Evolutionary conservation across 768 basidiomycete species (phyloP).

Genomic region (Boletus coccyginus): DNA sequence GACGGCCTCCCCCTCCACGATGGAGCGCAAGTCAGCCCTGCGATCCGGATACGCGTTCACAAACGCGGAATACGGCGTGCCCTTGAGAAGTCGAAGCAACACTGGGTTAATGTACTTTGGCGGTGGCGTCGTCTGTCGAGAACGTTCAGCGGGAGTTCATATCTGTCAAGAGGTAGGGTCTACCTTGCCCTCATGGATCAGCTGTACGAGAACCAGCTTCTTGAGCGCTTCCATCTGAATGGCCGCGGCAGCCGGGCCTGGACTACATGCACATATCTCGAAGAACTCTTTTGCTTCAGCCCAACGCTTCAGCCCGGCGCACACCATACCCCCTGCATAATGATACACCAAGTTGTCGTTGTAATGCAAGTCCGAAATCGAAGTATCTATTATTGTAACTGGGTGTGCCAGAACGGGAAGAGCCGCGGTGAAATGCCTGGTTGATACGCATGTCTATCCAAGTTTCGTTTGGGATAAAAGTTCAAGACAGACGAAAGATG

Average conservation of each 20-base stretch:
- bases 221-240: conserved; percentile 86
- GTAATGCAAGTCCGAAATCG: conserved; percentile 64
- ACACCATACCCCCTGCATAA: conserved; percentile 73
- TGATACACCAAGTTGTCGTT: conserved; percentile 84
- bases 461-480: neutral
- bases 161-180: neutral
- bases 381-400: conserved; percentile 61
- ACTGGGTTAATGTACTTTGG: conserved; percentile 73
- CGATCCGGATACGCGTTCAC: conserved; percentile 65
- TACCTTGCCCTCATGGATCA: conserved; percentile 76
- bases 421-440: conserved; percentile 52
- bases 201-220: conserved; percentile 75
- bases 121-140: conserved; percentile 36
- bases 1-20: conserved; percentile 53
- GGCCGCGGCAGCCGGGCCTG: conserved; percentile 54
- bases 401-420: conserved; percentile 60
- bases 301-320: conserved; percentile 63
- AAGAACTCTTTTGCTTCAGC: conserved; percentile 71
- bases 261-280: conserved; percentile 72
- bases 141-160: neutral
- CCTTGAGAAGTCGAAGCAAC: conserved; percentile 62
- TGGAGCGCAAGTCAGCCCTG: conserved; percentile 39
- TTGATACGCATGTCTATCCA: conserved; percentile 53
- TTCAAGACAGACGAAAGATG: neutral
- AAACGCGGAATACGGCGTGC: conserved; percentile 61